Base-by-base conservation (phyloP, 371 early-diverging fungal species). In the Chytridium lagenaria region DNA sequence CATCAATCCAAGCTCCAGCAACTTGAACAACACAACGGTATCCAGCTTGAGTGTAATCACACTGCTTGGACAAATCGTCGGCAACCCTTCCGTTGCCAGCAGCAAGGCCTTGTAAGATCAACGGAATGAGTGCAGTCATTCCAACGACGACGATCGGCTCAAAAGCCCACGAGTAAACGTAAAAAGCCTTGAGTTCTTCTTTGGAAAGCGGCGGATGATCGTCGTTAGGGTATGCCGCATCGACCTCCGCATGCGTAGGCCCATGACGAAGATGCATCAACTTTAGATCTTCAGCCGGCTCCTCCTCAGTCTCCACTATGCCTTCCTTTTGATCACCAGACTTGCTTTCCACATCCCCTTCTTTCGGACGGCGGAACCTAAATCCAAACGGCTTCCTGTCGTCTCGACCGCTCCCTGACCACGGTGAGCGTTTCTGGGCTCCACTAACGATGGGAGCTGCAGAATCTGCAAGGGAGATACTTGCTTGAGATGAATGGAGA, bases 101-200 rank as follows among this genome's bases (percentile, higher is more conserved):
- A 23, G 75, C 75, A 34, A 74, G 15, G 38, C 63, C 52, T 34
- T 74, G 75, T 50, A 70, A 34, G 22, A 74, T 63, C 19, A 74
- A 50, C 12, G 70, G 72, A 22, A 66, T 44, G 30, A 74, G 57
- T 0, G 75, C 75, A 10, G 75, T 74, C 69, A 74, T 61, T 12
- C 44, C 52, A 28, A 74, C 75, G 23, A 70, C 67, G 28, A 70
- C 70, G 28, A 74, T 23, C 7, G 75, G 75, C 51, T 74, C 75
- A 10, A 57, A 49, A 15, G 70, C 75, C 7, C 26, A 51, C 15
- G 70, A 59, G 64, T 44, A 74, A 22, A 65, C n/a, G 57, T 74
- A 74, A 49, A 74, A 74, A 23, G 75, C 75, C 49, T 70, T 74
- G 37, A 74, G 70, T 33, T 74, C 75, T 31, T 74, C 75, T 52